phyloP scores from a whole-genome alignment of 768 basidiomycete genomes.

The Ramaria sp. region DNA sequence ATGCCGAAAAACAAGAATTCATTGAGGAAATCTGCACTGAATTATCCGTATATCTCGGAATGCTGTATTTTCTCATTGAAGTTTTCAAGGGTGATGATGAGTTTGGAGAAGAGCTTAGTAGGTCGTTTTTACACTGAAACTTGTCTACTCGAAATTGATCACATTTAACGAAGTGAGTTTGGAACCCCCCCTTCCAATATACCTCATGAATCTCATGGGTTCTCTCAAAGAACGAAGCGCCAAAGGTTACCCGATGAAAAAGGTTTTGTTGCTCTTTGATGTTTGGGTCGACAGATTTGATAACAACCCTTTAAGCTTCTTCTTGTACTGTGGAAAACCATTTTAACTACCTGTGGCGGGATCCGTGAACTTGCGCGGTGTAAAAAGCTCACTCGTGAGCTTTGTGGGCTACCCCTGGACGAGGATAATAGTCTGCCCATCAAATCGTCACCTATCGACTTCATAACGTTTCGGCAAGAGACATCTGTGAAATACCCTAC shows the following conservation, averaged over 20 bases:
- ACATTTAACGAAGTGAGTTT: slow-evolving; percentile 61
- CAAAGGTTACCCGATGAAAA: slow-evolving; percentile 95
- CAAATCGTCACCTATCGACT: slow-evolving; percentile 86
- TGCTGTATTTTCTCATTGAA: slow-evolving; percentile 93
- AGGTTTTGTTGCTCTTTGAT: slow-evolving; percentile 38
- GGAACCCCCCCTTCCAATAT: slow-evolving; percentile 89
- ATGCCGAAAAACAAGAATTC: slow-evolving; percentile 62
- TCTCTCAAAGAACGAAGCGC: slow-evolving; percentile 86
- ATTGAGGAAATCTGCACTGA: slow-evolving; percentile 89
- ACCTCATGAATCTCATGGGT: slow-evolving; percentile 84
- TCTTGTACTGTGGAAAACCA: slow-evolving; percentile 87
- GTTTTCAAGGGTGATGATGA: slow-evolving; percentile 88
- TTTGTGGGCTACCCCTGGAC: slow-evolving; percentile 61
- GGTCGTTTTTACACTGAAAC: slow-evolving; percentile 11
- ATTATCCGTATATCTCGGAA: slow-evolving; percentile 85
- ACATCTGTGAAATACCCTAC: slow-evolving; percentile 95
- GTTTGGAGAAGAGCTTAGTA: slow-evolving; percentile 90
- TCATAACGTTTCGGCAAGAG: slow-evolving; percentile 82
- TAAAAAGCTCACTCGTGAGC: slow-evolving; percentile 76
- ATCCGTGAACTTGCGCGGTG: slow-evolving; percentile 76
- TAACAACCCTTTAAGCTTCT: slow-evolving; percentile 47
- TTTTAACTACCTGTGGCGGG: slow-evolving; percentile 89
- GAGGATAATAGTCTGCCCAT: slow-evolving; percentile 44
- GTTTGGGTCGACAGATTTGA: neutral
- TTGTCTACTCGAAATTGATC: neutral